Conservation (phyloP, 1,139 yeast species). For the Arxiozyma heterogenica region DNA sequence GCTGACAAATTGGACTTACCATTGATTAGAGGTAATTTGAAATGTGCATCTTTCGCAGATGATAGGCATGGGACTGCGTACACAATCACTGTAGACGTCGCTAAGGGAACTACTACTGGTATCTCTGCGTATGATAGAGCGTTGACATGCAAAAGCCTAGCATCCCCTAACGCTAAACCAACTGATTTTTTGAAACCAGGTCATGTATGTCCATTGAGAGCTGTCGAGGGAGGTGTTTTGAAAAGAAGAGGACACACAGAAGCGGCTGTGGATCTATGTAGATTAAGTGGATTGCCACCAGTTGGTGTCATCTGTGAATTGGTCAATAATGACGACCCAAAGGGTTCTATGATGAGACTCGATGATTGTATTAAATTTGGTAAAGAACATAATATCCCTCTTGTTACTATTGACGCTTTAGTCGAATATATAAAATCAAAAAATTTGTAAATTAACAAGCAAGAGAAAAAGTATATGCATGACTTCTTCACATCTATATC, state of each 20-base stretch:
- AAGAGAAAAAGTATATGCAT: no score
- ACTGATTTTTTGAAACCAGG: conserved; percentile 83
- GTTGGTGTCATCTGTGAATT: conserved; percentile 95
- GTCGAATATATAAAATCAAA: conserved; percentile 40
- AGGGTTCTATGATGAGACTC: conserved; percentile 92
- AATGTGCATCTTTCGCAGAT: conserved; percentile 27
- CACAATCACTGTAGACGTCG: conserved; percentile 82
- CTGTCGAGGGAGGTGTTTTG: conserved; percentile 75
- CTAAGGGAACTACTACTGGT: conserved; percentile 88
- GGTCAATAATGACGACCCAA: conserved; percentile 84
- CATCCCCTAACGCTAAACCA: conserved; percentile 48
- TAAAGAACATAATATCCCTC: conserved; percentile 50
- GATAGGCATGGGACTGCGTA: conserved; percentile 98
- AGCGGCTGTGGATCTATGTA: conserved; percentile 88
- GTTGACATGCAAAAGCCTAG: conserved; percentile 64
- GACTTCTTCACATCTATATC: no score
- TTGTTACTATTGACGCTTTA: conserved; percentile 74
- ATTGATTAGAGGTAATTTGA: conserved; percentile 50
- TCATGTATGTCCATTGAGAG: conserved; percentile 85
- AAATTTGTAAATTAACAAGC: not conserved
- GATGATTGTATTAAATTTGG: conserved; percentile 77
- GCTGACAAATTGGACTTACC: conserved; percentile 79
- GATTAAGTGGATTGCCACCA: conserved; percentile 67
- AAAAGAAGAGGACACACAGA: conserved; percentile 93
- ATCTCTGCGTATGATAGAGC: conserved; percentile 94